Base-by-base conservation (phyloP, 1,284 basidiomycete species). In the Laetiporus sulphureus region DNA sequence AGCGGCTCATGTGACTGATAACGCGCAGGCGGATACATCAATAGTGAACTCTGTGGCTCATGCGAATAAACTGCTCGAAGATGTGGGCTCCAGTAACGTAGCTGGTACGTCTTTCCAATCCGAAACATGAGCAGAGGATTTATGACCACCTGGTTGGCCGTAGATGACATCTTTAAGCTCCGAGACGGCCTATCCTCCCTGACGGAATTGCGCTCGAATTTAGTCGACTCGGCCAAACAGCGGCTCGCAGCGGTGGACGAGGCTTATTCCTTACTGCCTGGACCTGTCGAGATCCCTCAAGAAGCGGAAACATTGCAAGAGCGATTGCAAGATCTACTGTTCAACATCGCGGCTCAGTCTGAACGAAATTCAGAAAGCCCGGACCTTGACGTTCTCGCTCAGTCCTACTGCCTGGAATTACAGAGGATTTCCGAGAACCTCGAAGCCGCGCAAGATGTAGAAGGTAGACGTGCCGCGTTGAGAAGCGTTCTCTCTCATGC, bases 321-420 rank as follows among this genome's bases (percentile, higher is more conserved):
- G 24, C 2, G 42, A 50, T 11, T 44, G 49, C 29, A 38, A 44
- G 13, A 31, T 21, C 7, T 52, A 42, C 34, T 12, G 16, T 7
- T 34, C 18, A 11, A 45, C 13, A 18, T 2, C 20, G n/a, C n/a
- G n/a, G n/a, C n/a, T n/a, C n/a, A n/a, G n/a, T n/a, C n/a, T n/a
- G n/a, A n/a, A n/a, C n/a, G n/a, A n/a, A n/a, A n/a, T n/a, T n/a
- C n/a, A n/a, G n/a, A n/a, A n/a, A n/a, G n/a, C n/a, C n/a, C n/a
- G n/a, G n/a, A n/a, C n/a, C n/a, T n/a, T n/a, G n/a, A n/a, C n/a
- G n/a, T n/a, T n/a, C n/a, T n/a, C n/a, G n/a, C 37, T 19, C 40
- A 40, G 10, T 38, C 44, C 0, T 54, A 50, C 19, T 33, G 47
- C 31, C 36, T 48, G 21, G 46, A 52, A 23, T 36, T 56, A 13